Base-by-base conservation (phyloP, 1,139 yeast species). In the Meyerozyma guilliermondii region DNA sequence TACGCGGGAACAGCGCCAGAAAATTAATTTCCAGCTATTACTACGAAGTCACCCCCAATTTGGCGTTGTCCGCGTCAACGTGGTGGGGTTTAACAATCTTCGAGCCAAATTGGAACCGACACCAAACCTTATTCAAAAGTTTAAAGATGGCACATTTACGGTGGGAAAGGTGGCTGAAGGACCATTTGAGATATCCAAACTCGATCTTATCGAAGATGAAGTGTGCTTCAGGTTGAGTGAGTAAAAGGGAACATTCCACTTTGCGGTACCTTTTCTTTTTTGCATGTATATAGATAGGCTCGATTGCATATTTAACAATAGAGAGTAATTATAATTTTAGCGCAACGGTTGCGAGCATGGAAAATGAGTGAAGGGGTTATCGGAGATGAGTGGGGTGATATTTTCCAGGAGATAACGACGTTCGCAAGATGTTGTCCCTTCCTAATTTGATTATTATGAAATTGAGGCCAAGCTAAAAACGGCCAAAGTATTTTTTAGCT, bases 201-300 rank as follows among this genome's bases (percentile, higher is more conserved):
- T 67, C 9, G 74, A 68, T 46, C 61, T 55, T 43, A 54, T 67
- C 14, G 74, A 68, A 46, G 63, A 64, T 43, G 66, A 62, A 39
- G 43, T 65, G 30, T 48, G 56, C 5, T 58, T 29, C 33, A n/a
- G 18, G 9, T 13, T 29, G 33, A 10, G n/a, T 26, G 28, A 26
- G 28, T 26, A 26, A 6, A 18, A 4, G 22, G 22, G 6, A 18
- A 18, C 20, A 18, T 4, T 18, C 20, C 6, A 6, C 20, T 6
- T 6, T 18, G 20, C 20, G 20, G 20, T 18, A 18, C 20, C 20
- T 26, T 3, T 5, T 3, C 7, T 10, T 26, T 6, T 11, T 26
- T 26, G n/a, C 28, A 26, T 26, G 28, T 26, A 26, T n/a, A 26
- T 26, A 26, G 28, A 26, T 11, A 10, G 13, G 11, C 13, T 7